phyloP scores from a whole-genome alignment of 192 early-diverging fungal genomes.

The Backusella tarrabulga region DNA sequence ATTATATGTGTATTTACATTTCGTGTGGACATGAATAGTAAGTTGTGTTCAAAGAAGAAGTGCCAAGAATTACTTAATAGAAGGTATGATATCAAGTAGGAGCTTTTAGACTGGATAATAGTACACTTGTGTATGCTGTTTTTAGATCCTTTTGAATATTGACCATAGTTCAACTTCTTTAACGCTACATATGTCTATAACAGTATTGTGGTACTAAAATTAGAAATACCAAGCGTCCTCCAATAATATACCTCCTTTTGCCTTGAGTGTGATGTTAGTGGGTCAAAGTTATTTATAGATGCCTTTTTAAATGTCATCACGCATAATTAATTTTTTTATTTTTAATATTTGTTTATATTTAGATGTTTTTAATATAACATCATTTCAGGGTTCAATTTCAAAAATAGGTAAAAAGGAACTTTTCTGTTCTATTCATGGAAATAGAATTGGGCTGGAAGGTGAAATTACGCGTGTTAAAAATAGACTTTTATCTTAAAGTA shows the following conservation, averaged over 20 bases:
- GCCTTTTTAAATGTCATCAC: background rate
- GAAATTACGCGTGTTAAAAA: background rate
- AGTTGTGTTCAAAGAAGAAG: background rate
- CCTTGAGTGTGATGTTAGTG: background rate
- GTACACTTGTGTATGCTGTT: background rate
- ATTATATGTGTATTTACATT: background rate
- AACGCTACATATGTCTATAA: background rate
- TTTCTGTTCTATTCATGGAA: background rate
- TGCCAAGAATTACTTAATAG: background rate
- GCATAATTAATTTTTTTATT: background rate
- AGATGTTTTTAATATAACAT: background rate
- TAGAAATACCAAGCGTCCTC: background rate
- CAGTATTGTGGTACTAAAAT: background rate
- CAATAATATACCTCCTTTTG: background rate
- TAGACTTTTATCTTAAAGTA: background rate
- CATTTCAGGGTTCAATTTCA: background rate
- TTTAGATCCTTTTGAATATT: background rate
- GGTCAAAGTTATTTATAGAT: background rate
- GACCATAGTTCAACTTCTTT: background rate
- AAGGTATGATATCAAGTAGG: background rate
- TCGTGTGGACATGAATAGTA: background rate
- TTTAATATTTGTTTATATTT: slow-evolving; percentile 2
- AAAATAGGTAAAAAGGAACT: background rate
- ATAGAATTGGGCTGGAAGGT: background rate
- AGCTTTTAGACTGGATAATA: background rate